Evolutionary conservation across 2,329 filamentous ascomycete genomes (phyloP).

Genomic region (Fusarium zealandicum): DNA sequence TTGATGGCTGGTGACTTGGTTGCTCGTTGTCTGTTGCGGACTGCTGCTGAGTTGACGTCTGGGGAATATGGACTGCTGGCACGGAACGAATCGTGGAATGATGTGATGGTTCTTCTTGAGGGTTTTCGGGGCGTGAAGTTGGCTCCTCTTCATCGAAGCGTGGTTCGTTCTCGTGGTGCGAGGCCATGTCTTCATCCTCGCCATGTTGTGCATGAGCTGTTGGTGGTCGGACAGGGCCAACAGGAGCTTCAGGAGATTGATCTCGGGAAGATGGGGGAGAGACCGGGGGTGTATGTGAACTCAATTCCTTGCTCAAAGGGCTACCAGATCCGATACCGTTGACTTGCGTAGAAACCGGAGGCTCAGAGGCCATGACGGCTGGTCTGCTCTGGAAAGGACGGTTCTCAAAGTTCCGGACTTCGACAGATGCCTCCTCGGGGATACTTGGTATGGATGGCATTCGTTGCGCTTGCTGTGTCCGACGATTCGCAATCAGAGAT

Average conservation of each 20-base stretch:
- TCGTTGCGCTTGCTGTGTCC: constrained; percentile 14
- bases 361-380: constrained; percentile 4
- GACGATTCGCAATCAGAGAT: constrained; percentile 28
- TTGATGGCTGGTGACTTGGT: constrained; percentile 7
- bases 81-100: neutral
- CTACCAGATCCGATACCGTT: constrained; percentile 16
- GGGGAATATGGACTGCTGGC: constrained; percentile 6
- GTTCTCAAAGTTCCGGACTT: constrained; percentile 23
- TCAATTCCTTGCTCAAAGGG: constrained; percentile 14
- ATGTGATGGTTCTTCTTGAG: constrained; percentile 6
- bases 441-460: constrained; percentile 22
- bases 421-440: constrained; percentile 21
- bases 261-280: constrained; percentile 22
- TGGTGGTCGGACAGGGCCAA: constrained; percentile 14
- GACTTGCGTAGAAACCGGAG: constrained; percentile 1
- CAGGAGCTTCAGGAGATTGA: constrained; percentile 13
- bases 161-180: constrained; percentile 1
- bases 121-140: neutral
- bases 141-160: constrained; percentile 3
- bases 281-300: neutral
- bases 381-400: constrained; percentile 14
- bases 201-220: constrained; percentile 10
- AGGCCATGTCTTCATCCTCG: constrained; percentile 1
- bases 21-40: constrained; percentile 10
- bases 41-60: constrained; percentile 3